Evolutionary conservation across 257 asterid genomes (phyloP), one percentile per base, ranked within the genome.

Genomic region (Solanum lignicaule): DNA sequence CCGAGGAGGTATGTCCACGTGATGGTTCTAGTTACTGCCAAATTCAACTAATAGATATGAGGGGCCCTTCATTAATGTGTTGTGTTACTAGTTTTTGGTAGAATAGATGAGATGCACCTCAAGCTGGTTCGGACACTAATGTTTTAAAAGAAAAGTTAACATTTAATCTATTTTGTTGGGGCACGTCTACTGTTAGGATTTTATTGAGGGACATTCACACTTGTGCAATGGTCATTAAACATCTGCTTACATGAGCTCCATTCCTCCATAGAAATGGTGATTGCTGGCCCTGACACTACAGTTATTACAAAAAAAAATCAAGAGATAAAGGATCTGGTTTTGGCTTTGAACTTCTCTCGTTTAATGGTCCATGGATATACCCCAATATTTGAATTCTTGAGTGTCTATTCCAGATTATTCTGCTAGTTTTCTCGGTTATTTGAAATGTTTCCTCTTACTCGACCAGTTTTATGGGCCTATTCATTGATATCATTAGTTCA

Each of bases 1-100:
- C 88, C 20, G 98, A 96, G 92, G 98, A 95, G 99, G 99, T 96
- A 94, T 33, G 88, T 48, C 87, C 76, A 20, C 74, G 1, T 87
- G 78, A 76, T 72, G 48, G 21, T 62, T 86, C 74, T 62, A 43
- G 6, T 31, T 85, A 62, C 87, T 35, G 79, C 27, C 13, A 41
- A 46, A 35, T 27, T 68, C 32, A 10, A 41, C 86, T 2, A 65
- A 76, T 65, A 65, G 65, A 65, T 18, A 84, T 11, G 72, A 38
- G 87, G 55, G 27, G 4, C 10, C 82, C 82, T 75, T 75, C 58
- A 75, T 75, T 75, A 12, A 76, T 39, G 60, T 39, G 35, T 76
- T 29, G 7, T 11, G 72, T 65, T 10, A 25, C 32, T 2, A 65
- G 38, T 29, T 69, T 29, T 21, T 29, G 23, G 38, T 29, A 6